phyloP scores from a whole-genome alignment of 108 stramenopile species.

The Aurantiochytrium sp. region DNA sequence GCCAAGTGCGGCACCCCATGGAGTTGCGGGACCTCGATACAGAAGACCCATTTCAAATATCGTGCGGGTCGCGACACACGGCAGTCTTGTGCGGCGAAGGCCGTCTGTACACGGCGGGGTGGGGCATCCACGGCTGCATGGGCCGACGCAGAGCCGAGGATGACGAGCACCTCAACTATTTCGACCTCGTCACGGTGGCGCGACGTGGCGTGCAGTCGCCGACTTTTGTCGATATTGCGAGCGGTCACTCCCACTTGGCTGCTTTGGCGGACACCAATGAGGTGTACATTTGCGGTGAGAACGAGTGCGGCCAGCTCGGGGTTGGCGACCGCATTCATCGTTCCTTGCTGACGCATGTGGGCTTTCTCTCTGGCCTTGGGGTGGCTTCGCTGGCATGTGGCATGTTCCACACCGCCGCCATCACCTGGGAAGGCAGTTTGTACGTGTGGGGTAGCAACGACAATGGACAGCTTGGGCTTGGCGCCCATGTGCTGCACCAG shows the following conservation, averaged over 20 bases:
- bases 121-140: neutral
- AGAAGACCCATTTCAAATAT: neutral
- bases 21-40: neutral
- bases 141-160: neutral
- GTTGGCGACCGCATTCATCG: neutral
- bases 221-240: neutral
- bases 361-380: neutral
- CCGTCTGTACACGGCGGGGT: neutral
- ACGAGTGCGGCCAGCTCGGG: neutral
- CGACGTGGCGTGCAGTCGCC: neutral
- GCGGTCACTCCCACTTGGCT: neutral
- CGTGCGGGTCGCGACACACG: neutral
- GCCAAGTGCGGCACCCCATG: neutral
- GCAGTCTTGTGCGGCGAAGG: neutral
- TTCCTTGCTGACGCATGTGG: neutral
- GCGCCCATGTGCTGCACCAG: neutral
- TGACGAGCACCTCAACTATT: neutral
- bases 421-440: neutral
- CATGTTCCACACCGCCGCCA: conserved; percentile 4
- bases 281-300: neutral
- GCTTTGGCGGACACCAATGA: neutral
- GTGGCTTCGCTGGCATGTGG: neutral
- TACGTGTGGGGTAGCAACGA: conserved; percentile 14
- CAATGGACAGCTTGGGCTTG: neutral
- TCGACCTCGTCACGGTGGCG: neutral